Base-by-base conservation (phyloP, 768 basidiomycete species). In the Nevesoporus exiguus region DNA sequence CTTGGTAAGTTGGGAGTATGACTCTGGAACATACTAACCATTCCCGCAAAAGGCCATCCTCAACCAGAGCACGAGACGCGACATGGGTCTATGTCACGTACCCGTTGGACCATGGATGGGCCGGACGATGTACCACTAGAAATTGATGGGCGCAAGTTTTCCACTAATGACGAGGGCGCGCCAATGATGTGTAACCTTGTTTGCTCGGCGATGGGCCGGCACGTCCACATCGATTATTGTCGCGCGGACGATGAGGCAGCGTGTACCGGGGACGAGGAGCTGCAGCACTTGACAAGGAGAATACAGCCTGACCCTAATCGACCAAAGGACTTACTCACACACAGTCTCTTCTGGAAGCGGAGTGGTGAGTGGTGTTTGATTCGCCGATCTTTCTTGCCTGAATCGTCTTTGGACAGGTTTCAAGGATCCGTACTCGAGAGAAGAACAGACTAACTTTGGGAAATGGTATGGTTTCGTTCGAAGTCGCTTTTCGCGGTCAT, bases 111-210 rank as follows among this genome's bases (percentile, higher is more conserved):
- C 0, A 62, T 84, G 4, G 81, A 84, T 49, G 79, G 77, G 1
- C 74, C 76, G 1, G 78, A 82, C 8, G 80, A 75, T 17, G 73
- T 71, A 2, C 64, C 69, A 2, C 51, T 84, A 0, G 85, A 85
- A 57, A 67, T 84, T 3, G 76, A 78, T 52, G 83, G 84, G 3
- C 76, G 76, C 52, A 79, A 74, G 54, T 85, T 82, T 61, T 79
- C 74, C 15, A 58, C 76, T 0, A 73, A 76, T 22, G 81, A 83
- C 47, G 79, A 80, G 40, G 82, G 84, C 8, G 82, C 81, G 0
- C 83, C 83, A 0, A 81, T 84, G 80, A 74, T 85, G 73, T 85
- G 84, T 60, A 83, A 75, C 43, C 71, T 84, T 19, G 64, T 81
- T 27, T 85, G 82, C 57, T 72, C 75, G 1, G 68, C 78, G 14